Conservation (phyloP, 805 yeast genomes). For the Lachancea meyersii region DNA sequence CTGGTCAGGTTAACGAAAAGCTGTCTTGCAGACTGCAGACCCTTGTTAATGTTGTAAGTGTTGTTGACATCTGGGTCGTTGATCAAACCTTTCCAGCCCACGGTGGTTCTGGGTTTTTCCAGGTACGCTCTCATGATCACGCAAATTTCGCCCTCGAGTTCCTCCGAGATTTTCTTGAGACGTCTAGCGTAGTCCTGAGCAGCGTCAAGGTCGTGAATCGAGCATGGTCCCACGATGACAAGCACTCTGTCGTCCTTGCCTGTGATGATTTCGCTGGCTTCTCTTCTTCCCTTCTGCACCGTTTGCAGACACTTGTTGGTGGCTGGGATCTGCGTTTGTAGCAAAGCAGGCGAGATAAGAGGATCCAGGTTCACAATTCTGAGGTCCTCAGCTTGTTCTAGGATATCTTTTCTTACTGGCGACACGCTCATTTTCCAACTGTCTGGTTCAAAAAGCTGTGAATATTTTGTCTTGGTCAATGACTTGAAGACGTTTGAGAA, state of each 20-base stretch:
- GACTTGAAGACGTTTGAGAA: too few species aligned
- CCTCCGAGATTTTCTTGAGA: slow-evolving; percentile 60
- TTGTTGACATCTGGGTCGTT: slow-evolving; percentile 95
- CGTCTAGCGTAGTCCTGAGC: slow-evolving; percentile 82
- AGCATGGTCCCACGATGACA: slow-evolving; percentile 94
- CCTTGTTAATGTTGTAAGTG: slow-evolving; percentile 91
- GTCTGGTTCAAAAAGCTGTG: too few species aligned
- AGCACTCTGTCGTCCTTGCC: slow-evolving; percentile 78
- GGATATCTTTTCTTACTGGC: slow-evolving; percentile 14
- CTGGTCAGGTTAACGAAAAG: slow-evolving; percentile 76
- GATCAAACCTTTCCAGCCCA: slow-evolving; percentile 97
- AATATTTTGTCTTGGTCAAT: too few species aligned
- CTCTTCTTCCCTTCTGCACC: slow-evolving; percentile 72
- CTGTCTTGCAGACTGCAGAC: slow-evolving; percentile 79
- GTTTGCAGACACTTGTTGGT: slow-evolving; percentile 47
- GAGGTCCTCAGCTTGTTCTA: slow-evolving; percentile 64
- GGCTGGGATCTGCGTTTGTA: slow-evolving; percentile 80
- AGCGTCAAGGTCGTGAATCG: slow-evolving; percentile 84
- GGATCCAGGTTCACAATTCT: slow-evolving; percentile 90
- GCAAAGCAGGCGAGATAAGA: slow-evolving; percentile 81
- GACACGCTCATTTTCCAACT: background rate
- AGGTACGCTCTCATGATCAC: slow-evolving; percentile 95
- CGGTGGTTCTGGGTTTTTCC: slow-evolving; percentile 98
- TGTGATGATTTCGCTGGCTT: slow-evolving; percentile 64
- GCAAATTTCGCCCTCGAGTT: slow-evolving; percentile 67